These are phyloP conservation scores for Fusarium equiseti DNA, from an alignment of 2,329 filamentous ascomycete genomes.

Conservation along the genomic window DNA sequence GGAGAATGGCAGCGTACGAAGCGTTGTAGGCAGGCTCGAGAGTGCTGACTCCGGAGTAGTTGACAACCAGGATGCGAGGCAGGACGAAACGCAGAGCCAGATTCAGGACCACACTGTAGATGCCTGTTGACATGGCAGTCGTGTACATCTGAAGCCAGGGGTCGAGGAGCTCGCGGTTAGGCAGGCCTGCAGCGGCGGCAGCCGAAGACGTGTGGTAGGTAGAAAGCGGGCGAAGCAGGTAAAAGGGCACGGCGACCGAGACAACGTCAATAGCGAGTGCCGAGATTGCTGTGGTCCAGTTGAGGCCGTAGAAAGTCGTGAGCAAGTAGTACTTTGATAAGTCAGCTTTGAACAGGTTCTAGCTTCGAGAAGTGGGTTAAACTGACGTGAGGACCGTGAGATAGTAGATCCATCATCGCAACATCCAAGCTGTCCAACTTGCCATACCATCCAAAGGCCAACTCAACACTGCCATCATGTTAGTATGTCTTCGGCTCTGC, in stretches of 20 bases:
- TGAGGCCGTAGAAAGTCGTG: constrained; percentile 80
- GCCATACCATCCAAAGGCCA: constrained; percentile 79
- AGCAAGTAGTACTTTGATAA: constrained; percentile 76
- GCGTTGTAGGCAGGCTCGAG: constrained; percentile 76
- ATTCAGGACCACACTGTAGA: constrained; percentile 82
- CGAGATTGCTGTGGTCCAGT: constrained; percentile 68
- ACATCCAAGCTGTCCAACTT: constrained; percentile 81
- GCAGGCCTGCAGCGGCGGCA: constrained; percentile 55
- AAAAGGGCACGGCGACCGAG: constrained; percentile 79
- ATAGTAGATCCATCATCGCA: constrained; percentile 74
- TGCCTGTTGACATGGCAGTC: constrained; percentile 74
- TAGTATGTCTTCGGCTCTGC: constrained; percentile 1
- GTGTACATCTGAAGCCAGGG: constrained; percentile 72
- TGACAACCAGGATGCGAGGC: constrained; percentile 76
- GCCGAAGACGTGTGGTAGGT: constrained; percentile 69
- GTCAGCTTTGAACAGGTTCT: constrained; percentile 26
- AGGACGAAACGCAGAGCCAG: constrained; percentile 77
- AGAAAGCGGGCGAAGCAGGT: constrained; percentile 76
- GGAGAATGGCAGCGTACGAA: constrained; percentile 70
- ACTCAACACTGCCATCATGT: constrained; percentile 66
- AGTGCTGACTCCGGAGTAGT: constrained; percentile 79
- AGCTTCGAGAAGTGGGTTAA: constrained; percentile 12
- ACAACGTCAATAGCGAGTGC: constrained; percentile 76
- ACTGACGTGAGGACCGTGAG: constrained; percentile 78
- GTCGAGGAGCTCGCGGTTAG: constrained; percentile 76